A percentile compares a stretch with the other conserved stretches of the same genome.
These are phyloP conservation scores for Cercophora newfieldiana DNA, from an alignment of 495 filamentous ascomycete genomes.

Conservation along the genomic window DNA sequence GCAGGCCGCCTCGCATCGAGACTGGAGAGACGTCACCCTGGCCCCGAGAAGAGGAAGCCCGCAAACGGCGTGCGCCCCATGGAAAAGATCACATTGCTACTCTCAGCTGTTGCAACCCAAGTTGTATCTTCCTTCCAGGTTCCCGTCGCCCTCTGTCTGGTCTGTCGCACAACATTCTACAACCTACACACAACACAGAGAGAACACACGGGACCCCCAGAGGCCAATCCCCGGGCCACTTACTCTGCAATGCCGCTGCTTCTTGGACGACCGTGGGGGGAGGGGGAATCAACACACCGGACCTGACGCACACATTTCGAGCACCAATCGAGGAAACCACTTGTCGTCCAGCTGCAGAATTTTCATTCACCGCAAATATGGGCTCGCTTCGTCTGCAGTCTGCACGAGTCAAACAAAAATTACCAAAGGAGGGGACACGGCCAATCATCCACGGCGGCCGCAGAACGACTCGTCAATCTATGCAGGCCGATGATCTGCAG, in stretches of 20 bases:
- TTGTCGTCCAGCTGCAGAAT: no score
- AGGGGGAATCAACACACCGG: neutral
- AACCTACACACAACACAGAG: neutral
- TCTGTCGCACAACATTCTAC: neutral
- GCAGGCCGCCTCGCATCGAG: no score
- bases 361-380: no score
- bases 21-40: no score
- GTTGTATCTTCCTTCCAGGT: neutral
- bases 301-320: neutral
- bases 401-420: no score
- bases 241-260: neutral
- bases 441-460: neutral
- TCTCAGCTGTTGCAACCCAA: no score
- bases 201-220: neutral
- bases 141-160: neutral
- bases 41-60: no score
- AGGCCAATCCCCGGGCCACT: neutral
- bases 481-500: neutral
- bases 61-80: no score
- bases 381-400: no score
- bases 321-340: no score
- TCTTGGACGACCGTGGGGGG: neutral
- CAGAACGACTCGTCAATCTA: neutral
- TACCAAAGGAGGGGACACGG: no score
- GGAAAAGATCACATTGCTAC: no score